Evolutionary conservation across 306 rosid genomes (phyloP), one percentile per base, ranked within the genome.

Genomic region (Inga oerstediana): DNA sequence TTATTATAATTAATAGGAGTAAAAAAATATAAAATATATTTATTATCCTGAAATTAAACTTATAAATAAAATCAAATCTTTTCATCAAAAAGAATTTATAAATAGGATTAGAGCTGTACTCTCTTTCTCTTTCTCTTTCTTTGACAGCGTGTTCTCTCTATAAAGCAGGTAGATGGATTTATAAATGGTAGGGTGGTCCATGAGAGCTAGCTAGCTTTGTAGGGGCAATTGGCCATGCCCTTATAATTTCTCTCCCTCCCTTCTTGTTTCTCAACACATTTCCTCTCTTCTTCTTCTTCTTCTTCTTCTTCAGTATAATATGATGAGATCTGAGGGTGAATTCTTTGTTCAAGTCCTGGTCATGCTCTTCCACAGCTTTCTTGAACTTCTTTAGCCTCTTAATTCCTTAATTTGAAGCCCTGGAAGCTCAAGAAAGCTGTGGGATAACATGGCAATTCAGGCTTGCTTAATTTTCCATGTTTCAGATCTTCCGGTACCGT

Each of bases 341-440:
- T 77, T 75, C 74, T 22, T 14, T 20, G 59, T 70, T 80, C 71
- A 0, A 88, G 88, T 89, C 93, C 86, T 89, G 91, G 95, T 89
- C 97, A 92, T 94, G 89, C 94, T 94, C 89, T 94, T 94, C 98
- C 98, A 94, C 98, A 94, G 98, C 98, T 94, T 94, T 94, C 98
- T 94, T 94, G 98, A 94, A 94, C 98, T 94, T 94, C 91, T 87
- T 83, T 11, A 68, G 88, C 68, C 44, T 79, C 79, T 79, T 78
- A 37, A 65, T 24, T 34, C 44, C 4, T 5, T 22, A 49, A 82
- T 84, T 75, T 19, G 19, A 54, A 67, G 86, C 86, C 83, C 83
- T 84, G 83, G 96, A 84, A 92, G 98, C 87, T 94, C 98, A 94
- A 94, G 98, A 94, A 94, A 92, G 97, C 97, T 94, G 98, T 94